Base-by-base conservation (phyloP, 1,284 basidiomycete species). In the Tilletia walkeri region DNA sequence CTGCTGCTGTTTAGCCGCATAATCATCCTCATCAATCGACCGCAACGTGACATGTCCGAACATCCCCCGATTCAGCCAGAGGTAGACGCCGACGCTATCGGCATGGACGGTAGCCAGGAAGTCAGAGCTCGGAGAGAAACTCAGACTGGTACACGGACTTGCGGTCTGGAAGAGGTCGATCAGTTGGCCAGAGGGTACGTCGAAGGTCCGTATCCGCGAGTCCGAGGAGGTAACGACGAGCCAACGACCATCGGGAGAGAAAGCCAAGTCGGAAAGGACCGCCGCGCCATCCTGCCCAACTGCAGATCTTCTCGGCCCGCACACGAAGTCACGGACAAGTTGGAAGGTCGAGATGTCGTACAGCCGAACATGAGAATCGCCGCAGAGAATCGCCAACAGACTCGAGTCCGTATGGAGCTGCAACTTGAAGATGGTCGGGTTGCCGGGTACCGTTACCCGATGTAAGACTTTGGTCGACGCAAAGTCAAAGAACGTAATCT, bases 11-110 rank as follows among this genome's bases (percentile, higher is more conserved):
- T 56, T 38, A 24, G 63, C 89, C 3, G 86, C 84, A 5, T 91
- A 86, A 67, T 93, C 90, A 47, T 90, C 89, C 74, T 95, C 92
- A 53, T 89, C 87, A 18, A 95, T 87, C 67, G 90, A 90, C 74
- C 90, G 89, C 81, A 96, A 89, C 1, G 93, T 88, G 9, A 97
- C 88, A 69, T 95, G 92, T 0, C 90, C 85, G 83, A 95, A 98
- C 81, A 97, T 95, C 18, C 94, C 92, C 70, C 94, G 90, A 85
- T 99, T 99, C 24, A 94, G 93, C 94, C 96, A 99, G 14, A 99
- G 88, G 83, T 92, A 95, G 4, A 99, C 88, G 4, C 95, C 96
- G 59, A 97, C 90, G 71, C 90, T 94, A 80, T 96, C 95, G 2
- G 95, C 90, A 84, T 99, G 96, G 0, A 93, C 88, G 1, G 95